phyloP scores from a whole-genome alignment of 2,329 filamentous ascomycete genomes.

The Phoma sp. region DNA sequence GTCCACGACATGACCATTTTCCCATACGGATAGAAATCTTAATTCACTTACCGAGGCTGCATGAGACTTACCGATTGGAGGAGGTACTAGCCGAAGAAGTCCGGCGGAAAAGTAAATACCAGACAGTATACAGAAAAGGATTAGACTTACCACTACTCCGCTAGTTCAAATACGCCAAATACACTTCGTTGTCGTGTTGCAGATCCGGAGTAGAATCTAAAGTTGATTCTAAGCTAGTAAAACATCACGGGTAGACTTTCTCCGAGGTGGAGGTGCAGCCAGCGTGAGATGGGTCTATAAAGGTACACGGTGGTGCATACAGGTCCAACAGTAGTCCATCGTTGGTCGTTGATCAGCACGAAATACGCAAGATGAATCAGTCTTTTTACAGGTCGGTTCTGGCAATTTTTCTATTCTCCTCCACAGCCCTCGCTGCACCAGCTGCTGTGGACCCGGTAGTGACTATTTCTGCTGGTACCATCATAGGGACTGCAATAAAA shows the following conservation, averaged over 20 bases:
- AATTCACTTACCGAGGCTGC: conserved; percentile 1
- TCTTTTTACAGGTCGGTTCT: neutral
- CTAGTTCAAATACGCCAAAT: neutral
- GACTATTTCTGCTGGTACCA: conserved; percentile 11
- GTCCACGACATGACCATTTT: neutral
- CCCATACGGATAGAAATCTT: neutral
- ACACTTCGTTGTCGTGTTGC: neutral
- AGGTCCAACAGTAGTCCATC: neutral
- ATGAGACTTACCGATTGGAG: neutral
- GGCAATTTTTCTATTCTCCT: neutral
- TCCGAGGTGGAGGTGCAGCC: neutral
- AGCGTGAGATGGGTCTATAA: neutral
- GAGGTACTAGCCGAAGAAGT: neutral
- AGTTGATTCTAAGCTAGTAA: neutral
- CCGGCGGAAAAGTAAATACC: neutral
- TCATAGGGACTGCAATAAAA: conserved; percentile 16
- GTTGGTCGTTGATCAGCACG: neutral
- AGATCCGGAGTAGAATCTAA: neutral
- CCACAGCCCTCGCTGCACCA: conserved; percentile 4
- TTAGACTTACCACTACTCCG: conserved; percentile 1
- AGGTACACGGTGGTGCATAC: neutral
- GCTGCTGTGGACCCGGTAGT: conserved; percentile 13
- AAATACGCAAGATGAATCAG: neutral
- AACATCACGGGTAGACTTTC: neutral
- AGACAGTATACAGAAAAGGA: neutral